Base-by-base conservation (phyloP, 345 rosid genomes). In the Heritiera fomes region DNA sequence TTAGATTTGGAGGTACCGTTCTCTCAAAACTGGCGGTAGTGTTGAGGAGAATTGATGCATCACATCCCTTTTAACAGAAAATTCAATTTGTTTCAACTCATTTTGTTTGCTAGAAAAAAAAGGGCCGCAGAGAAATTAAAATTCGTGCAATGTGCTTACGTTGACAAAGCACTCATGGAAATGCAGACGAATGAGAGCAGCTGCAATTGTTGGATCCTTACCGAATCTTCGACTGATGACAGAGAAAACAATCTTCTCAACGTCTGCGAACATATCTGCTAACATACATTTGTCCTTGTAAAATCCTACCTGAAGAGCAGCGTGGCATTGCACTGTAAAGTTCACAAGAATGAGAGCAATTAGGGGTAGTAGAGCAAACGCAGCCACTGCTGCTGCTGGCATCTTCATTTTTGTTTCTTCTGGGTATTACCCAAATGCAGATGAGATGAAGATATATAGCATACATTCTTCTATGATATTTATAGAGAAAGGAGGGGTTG, bases 41-140 rank as follows among this genome's bases (percentile, higher is more conserved):
- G 15, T 89, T 87, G 43, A 87, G 49, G 10, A 87, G 58, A 63
- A 87, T 78, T 8, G 90, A 89, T 1, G 89, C 92, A 76, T 86
- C 90, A 47, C 90, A 87, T 32, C 90, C 88, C 90, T 85, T 67
- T 53, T 1, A 4, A 47, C 32, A 41, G 3, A 13, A 71, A 17
- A 23, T 20, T 6, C 18, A 58, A 40, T 30, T 9, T 14, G 13
- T n/a, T 63, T 28, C 3, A 59, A 20, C 12, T 7, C 18, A 62
- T n/a, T 47, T 32, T 7, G 6, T 7, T 23, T 62, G 5, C 13
- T 10, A 8, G 45, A 43, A 43, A 8, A 61, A 79, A 82, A 88
- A 41, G 88, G 88, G 69, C 89, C 88, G 86, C 92, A 61, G 81
- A 47, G 86, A 84, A 12, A 88, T 88, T 2, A 85, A 87, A 4